phyloP scores from a whole-genome alignment of 2,329 filamentous ascomycete genomes.

The Apiospora pterosperma region DNA sequence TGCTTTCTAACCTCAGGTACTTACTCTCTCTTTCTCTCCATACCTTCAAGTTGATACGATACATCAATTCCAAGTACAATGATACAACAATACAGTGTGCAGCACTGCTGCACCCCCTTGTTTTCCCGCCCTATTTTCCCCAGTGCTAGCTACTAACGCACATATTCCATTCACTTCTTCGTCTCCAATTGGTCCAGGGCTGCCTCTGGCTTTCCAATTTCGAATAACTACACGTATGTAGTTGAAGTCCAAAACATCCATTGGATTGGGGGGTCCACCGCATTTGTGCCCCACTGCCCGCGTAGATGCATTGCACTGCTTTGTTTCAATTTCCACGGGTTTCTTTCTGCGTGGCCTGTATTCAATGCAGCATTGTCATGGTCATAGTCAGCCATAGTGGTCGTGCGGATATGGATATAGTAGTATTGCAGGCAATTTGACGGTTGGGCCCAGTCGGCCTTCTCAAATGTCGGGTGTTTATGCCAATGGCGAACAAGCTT shows the following conservation, averaged over 20 bases:
- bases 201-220: not conserved
- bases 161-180: not conserved
- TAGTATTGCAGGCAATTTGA: not conserved
- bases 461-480: not conserved
- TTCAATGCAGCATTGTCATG: not conserved
- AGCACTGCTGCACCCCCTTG: not conserved
- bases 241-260: slow-evolving; percentile 3
- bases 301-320: not conserved
- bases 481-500: not conserved
- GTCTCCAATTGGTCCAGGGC: not conserved
- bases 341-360: not conserved
- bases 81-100: no score
- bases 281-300: not conserved
- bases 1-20: not conserved
- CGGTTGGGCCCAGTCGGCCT: not conserved
- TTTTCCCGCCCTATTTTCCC: not conserved
- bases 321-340: slow-evolving; percentile 2
- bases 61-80: no score
- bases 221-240: no score
- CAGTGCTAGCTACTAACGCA: not conserved
- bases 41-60: no score
- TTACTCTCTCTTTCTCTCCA: not conserved
- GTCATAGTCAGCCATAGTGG: not conserved
- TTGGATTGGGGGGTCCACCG: not conserved
- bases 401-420: no score